Conservation (phyloP, 2,329 filamentous ascomycete genomes). For the Pseudogymnoascus sp. region DNA sequence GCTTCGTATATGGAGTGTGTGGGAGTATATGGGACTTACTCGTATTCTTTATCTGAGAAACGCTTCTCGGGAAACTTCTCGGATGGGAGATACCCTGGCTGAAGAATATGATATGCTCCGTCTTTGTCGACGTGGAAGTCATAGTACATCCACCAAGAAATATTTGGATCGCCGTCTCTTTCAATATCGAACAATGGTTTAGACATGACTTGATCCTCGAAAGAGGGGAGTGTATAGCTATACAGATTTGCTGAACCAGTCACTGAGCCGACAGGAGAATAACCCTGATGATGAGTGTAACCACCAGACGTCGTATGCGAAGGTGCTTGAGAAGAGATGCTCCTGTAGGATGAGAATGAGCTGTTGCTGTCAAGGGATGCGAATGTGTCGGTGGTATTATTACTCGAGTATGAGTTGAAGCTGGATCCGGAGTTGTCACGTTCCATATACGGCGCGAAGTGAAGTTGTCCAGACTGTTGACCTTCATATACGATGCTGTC, state of each 20-base stretch:
- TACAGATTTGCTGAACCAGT: not conserved
- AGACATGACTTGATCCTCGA: not conserved
- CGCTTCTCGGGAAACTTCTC: slow-evolving; percentile 1
- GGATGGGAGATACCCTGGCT: not conserved
- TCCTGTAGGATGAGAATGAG: slow-evolving; percentile 1
- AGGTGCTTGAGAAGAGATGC: not conserved
- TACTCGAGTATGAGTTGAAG: not conserved
- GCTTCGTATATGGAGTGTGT: not conserved
- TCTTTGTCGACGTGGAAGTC: slow-evolving; percentile 1
- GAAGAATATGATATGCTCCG: slow-evolving; percentile 4
- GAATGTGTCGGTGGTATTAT: not conserved
- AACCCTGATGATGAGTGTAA: not conserved
- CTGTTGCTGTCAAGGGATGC: not conserved
- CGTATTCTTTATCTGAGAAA: not conserved
- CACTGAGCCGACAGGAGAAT: not conserved
- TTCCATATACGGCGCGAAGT: not conserved
- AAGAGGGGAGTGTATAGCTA: not conserved
- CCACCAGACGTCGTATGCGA: not conserved
- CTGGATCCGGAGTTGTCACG: slow-evolving; percentile 1
- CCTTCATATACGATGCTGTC: not conserved
- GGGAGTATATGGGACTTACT: not conserved
- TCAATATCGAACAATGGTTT: slow-evolving; percentile 3
- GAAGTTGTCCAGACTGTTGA: not conserved
- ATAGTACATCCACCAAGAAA: slow-evolving; percentile 10
- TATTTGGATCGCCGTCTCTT: slow-evolving; percentile 5